These are phyloP conservation scores for Yamadazyma nakazawae DNA, from an alignment of 805 yeast genomes.

Conservation along the genomic window DNA sequence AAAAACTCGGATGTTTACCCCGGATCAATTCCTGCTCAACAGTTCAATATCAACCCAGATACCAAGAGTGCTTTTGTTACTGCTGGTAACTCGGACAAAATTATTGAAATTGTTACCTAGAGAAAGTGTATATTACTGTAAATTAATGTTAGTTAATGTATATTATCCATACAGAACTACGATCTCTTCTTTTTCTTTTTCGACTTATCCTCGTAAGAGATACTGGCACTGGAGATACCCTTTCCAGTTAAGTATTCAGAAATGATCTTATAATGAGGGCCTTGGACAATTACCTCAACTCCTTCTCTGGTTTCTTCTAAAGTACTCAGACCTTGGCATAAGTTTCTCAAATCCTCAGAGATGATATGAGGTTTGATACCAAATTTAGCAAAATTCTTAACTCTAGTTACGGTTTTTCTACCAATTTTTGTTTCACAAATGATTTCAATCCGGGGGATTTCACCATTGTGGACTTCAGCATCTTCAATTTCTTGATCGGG, in stretches of 20 bases:
- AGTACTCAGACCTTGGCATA: constrained; percentile 88
- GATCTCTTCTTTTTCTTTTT: constrained; percentile 43
- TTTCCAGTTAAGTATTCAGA: constrained; percentile 53
- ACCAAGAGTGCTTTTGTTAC: constrained; percentile 59
- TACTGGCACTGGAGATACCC: constrained; percentile 67
- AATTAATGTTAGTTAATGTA: constrained; percentile 3
- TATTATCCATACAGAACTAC: background rate
- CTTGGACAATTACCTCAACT: constrained; percentile 82
- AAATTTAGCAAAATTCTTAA: constrained; percentile 67
- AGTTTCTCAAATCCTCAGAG: constrained; percentile 65
- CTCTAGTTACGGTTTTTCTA: constrained; percentile 71
- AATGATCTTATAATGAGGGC: constrained; percentile 71
- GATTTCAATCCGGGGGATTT: constrained; percentile 62
- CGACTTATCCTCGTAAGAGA: constrained; percentile 60
- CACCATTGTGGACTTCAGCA: constrained; percentile 53
- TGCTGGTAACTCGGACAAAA: constrained; percentile 49
- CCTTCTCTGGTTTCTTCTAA: constrained; percentile 58
- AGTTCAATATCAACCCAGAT: constrained; percentile 47
- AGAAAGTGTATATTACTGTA: too few species aligned
- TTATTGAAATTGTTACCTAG: constrained; percentile 46
- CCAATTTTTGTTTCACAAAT: constrained; percentile 77
- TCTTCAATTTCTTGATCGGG: constrained; percentile 39
- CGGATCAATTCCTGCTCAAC: constrained; percentile 56
- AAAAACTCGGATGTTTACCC: constrained; percentile 63
- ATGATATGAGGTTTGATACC: constrained; percentile 61